phyloP scores from a whole-genome alignment of 176 grass and related monocot genomes.

The Alloteropsis semialata region DNA sequence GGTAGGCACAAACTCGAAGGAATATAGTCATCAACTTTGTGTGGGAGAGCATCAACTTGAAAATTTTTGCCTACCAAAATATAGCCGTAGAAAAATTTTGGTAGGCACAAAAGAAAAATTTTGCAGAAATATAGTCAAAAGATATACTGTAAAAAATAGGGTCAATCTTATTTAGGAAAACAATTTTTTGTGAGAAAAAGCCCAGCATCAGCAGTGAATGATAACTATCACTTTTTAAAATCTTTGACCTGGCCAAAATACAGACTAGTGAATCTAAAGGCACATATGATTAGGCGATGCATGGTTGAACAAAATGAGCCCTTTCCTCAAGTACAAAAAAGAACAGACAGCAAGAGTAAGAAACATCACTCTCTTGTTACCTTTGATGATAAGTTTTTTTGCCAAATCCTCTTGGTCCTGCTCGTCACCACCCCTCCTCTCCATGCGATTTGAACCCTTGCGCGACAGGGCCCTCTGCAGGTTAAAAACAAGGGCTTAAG shows the following conservation, averaged over 20 bases:
- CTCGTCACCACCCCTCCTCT: conserved; percentile 66
- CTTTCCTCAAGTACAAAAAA: not conserved
- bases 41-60: too few relatives aligned
- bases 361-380: conserved; percentile 29
- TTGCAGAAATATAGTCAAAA: not conserved
- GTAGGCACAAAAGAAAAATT: too few relatives aligned
- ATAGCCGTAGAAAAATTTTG: not conserved
- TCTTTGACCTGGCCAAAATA: not conserved
- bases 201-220: not conserved
- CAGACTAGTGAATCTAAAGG: not conserved
- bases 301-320: not conserved
- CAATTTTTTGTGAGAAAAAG: not conserved
- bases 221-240: not conserved
- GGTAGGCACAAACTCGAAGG: too few relatives aligned
- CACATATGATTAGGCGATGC: not conserved
- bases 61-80: too few relatives aligned
- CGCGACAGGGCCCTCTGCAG: conserved; percentile 84
- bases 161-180: not conserved
- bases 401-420: conserved; percentile 64
- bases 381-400: conserved; percentile 81
- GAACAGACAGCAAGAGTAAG: not conserved
- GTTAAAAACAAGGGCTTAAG: not conserved
- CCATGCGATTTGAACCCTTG: conserved; percentile 75
- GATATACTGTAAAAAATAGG: not conserved
- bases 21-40: too few relatives aligned